A percentile compares a stretch with the other conserved stretches of the same genome.
phyloP scores from a whole-genome alignment of 257 asterid species.

The Dorcoceras hygrometricum region DNA sequence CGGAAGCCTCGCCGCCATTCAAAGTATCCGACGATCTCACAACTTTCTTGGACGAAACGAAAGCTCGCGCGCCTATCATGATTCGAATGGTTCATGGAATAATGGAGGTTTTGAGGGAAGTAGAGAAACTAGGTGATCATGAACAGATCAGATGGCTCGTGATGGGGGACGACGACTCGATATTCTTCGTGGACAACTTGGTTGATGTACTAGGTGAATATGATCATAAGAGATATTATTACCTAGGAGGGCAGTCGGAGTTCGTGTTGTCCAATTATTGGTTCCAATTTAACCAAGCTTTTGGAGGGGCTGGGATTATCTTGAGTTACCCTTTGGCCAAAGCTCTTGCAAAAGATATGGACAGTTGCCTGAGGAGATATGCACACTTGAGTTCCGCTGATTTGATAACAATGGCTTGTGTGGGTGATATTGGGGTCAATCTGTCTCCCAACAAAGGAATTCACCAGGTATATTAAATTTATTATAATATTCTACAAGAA shows the following conservation, averaged over 20 bases:
- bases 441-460: conserved; percentile 45
- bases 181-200: conserved; percentile 42
- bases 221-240: conserved; percentile 47
- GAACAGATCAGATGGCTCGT: conserved; percentile 37
- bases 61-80: conserved; percentile 26
- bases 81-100: conserved; percentile 33
- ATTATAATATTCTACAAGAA: neutral
- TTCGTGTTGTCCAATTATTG: conserved; percentile 29
- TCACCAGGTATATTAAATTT: conserved; percentile 36
- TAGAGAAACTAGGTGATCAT: neutral
- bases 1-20: conserved; percentile 30
- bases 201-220: conserved; percentile 35
- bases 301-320: conserved; percentile 51
- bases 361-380: conserved; percentile 42
- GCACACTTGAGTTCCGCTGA: conserved; percentile 51
- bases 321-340: conserved; percentile 52
- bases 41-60: conserved; percentile 24
- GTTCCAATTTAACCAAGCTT: conserved; percentile 49
- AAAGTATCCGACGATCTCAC: conserved; percentile 29
- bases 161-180: conserved; percentile 51
- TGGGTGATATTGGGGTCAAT: conserved; percentile 30
- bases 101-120: conserved; percentile 31
- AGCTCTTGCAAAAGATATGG: conserved; percentile 49
- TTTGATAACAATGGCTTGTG: conserved; percentile 13
- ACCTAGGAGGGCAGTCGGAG: conserved; percentile 53